Conservation (phyloP, 2,329 filamentous ascomycete species). For the Coniochaeta sp. region DNA sequence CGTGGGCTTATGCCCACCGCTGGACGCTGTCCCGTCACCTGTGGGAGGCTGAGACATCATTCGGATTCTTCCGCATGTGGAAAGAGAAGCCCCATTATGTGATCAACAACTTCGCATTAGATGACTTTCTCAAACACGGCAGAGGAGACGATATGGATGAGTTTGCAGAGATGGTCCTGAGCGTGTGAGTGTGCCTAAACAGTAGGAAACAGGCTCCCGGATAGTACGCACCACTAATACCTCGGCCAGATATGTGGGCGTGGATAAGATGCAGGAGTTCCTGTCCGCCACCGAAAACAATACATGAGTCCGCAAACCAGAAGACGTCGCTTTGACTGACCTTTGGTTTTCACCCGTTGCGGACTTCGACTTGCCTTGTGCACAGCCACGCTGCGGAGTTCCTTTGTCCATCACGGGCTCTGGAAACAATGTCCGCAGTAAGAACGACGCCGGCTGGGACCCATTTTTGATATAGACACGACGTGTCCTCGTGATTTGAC, state of each 20-base stretch:
- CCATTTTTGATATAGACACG: no score
- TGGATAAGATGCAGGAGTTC: conserved; percentile 17
- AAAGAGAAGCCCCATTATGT: conserved; percentile 17
- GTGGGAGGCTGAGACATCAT: conserved; percentile 21
- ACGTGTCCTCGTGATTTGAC: no score
- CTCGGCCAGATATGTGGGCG: conserved; percentile 16
- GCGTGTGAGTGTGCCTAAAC: conserved; percentile 10
- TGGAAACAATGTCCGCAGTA: not conserved
- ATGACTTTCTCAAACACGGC: conserved; percentile 18
- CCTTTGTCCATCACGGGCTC: not conserved
- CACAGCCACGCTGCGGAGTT: not conserved
- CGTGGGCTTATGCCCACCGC: conserved; percentile 20
- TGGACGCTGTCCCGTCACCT: conserved; percentile 22
- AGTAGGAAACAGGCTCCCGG: not conserved
- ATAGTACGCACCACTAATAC: conserved; percentile 7
- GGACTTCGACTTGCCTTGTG: not conserved
- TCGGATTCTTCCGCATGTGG: conserved; percentile 20
- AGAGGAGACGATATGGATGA: conserved; percentile 21
- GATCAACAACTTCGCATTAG: conserved; percentile 20
- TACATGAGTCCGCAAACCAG: not conserved
- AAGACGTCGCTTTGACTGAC: not conserved
- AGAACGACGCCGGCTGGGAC: conserved; percentile 6
- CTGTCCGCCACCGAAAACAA: conserved; percentile 2
- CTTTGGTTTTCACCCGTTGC: not conserved
- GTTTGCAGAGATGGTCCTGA: conserved; percentile 19